phyloP scores from a whole-genome alignment of 2,329 filamentous ascomycete species.

The Colletotrichum karsti region DNA sequence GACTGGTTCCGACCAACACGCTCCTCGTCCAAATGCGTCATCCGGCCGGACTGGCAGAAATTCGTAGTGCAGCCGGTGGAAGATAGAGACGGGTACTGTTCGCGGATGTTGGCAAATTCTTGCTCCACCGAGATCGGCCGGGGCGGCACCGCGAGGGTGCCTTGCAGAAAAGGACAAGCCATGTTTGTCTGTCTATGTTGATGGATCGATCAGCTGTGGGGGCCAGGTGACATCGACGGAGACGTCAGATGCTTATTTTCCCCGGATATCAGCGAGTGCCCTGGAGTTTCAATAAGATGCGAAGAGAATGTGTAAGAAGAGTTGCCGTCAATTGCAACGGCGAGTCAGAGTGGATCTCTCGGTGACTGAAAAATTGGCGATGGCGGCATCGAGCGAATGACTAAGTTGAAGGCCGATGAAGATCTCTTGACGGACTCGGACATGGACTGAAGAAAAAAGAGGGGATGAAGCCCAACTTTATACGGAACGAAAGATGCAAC shows the following conservation, averaged over 20 bases:
- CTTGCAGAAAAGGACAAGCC: slow-evolving; percentile 26
- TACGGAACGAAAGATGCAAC: not conserved
- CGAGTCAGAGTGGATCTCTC: slow-evolving; percentile 8
- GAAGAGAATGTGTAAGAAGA: not conserved
- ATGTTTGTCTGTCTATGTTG: not conserved
- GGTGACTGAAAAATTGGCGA: slow-evolving; percentile 22
- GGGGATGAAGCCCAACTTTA: slow-evolving; percentile 15
- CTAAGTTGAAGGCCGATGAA: slow-evolving; percentile 2
- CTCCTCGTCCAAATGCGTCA: slow-evolving; percentile 26
- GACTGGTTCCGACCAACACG: slow-evolving; percentile 25
- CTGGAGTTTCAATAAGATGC: not conserved
- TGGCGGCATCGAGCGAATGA: slow-evolving; percentile 20
- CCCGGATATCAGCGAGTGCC: not conserved
- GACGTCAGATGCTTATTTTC: not conserved
- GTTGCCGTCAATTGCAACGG: not conserved
- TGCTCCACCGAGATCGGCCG: slow-evolving; percentile 16
- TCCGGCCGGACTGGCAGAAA: slow-evolving; percentile 24
- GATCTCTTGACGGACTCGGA: slow-evolving; percentile 1
- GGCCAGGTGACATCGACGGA: not conserved
- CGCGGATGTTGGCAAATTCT: slow-evolving; percentile 26
- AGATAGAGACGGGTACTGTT: slow-evolving; percentile 15
- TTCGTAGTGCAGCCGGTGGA: slow-evolving; percentile 21
- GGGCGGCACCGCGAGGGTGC: slow-evolving; percentile 16
- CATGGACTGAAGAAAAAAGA: not conserved
- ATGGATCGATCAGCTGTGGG: not conserved